Evolutionary conservation across 1,139 yeast species (phyloP), one percentile per base, ranked within the genome.

Genomic region (Taphrina populina): DNA sequence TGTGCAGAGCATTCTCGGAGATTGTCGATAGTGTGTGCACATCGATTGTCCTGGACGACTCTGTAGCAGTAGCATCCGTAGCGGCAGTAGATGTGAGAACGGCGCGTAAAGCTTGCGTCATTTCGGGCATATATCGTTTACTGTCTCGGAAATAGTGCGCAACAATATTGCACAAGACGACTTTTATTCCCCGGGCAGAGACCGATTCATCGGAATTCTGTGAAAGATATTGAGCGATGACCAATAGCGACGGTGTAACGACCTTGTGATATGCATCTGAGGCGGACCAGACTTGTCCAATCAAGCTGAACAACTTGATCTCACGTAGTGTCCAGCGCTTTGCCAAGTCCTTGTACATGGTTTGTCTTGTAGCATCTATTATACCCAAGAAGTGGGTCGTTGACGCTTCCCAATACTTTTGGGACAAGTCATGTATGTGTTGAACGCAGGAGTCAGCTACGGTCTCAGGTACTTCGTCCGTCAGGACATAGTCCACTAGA

Each of bases 191-290:
- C 17, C 79, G 61, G 55, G 73, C 76, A 10, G 68, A 68, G 24
- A 73, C 59, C 4, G 73, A 64, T 24, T 68, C 67, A 24, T 72
- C 67, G 33, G 76, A 72, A 30, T 76, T 66, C 60, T 77, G 79
- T 36, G 83, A 80, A 54, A 90, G 71, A 21, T 80, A 74, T 68
- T 88, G 92, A 55, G 83, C 79, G 74, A 88, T 80, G 41, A 88
- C 69, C 36, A 92, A 77, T 34, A 81, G 73, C 1, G 94, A 78
- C 1, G 97, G 96, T 0, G 96, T 88, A 3, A 83, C 90, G 15
- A 92, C 84, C 61, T 88, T 76, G 73, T 94, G 97, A 69, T 87
- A 92, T 66, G 88, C 94, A 73, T 94, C 99, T 0, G 98, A 92
- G 0, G 96, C 87, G 0, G 98, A 88, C 66, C 85, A 94, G 8